Evolutionary conservation across 2,329 filamentous ascomycete species (phyloP).

Genomic region (Aspergillus fumigatiaffinis): DNA sequence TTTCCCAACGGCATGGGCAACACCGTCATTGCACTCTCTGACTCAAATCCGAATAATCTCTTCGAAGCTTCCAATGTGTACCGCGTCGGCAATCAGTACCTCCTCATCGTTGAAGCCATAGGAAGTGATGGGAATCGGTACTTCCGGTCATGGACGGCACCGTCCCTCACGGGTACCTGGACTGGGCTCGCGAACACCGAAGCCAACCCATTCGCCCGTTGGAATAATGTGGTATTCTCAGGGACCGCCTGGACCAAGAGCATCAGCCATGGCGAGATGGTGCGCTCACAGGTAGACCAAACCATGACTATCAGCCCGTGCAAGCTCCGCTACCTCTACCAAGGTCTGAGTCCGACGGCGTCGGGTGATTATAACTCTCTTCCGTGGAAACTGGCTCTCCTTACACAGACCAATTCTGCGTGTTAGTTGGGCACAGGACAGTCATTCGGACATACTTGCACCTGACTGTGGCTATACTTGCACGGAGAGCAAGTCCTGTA

Average conservation of each 20-base stretch:
- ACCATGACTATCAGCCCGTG: slow-evolving; percentile 3
- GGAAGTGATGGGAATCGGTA: neutral
- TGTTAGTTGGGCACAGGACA: neutral
- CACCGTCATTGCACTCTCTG: slow-evolving; percentile 1
- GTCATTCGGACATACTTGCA: no score
- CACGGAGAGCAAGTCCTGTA: no score
- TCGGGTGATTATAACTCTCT: neutral
- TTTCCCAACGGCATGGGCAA: slow-evolving; percentile 5
- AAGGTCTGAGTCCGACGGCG: neutral
- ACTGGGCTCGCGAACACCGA: neutral
- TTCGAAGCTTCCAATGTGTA: slow-evolving; percentile 5
- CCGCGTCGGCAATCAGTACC: neutral
- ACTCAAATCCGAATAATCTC: neutral
- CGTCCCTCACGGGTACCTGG: slow-evolving; percentile 1
- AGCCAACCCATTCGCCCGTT: neutral
- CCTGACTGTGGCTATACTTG: no score
- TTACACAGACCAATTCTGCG: slow-evolving; percentile 1
- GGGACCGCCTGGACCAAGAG: neutral
- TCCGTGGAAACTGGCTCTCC: slow-evolving; percentile 2
- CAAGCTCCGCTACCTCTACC: slow-evolving; percentile 3
- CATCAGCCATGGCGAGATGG: slow-evolving; percentile 6
- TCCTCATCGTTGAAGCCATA: slow-evolving; percentile 2
- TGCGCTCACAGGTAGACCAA: slow-evolving; percentile 1
- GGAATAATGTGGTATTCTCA: neutral
- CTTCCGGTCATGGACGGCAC: slow-evolving; percentile 2